These are phyloP conservation scores for Capsella rubella DNA, from an alignment of 441 rosid species.

Conservation along the genomic window DNA sequence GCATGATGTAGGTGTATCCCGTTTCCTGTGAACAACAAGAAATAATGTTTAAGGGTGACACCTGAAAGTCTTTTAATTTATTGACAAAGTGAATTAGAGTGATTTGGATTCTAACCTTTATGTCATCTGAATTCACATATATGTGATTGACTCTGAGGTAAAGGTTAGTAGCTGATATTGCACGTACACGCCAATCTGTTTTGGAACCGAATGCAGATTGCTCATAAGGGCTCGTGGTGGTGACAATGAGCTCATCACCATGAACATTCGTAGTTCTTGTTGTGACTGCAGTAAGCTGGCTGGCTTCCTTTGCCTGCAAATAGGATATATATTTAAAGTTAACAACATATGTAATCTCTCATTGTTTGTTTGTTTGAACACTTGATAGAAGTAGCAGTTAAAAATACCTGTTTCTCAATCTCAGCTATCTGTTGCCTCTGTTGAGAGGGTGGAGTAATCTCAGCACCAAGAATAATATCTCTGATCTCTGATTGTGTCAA, in stretches of 20 bases:
- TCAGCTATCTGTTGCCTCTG: conserved; percentile 99
- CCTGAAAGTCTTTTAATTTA: neutral
- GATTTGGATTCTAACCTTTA: conserved; percentile 57
- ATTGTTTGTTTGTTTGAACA: neutral
- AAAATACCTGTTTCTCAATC: conserved; percentile 71
- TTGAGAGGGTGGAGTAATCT: conserved; percentile 99
- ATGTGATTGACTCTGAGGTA: conserved; percentile 95
- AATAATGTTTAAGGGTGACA: neutral
- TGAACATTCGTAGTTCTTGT: conserved; percentile 92
- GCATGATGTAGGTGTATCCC: conserved; percentile 96
- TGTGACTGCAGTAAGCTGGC: conserved; percentile 95
- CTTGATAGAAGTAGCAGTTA: neutral
- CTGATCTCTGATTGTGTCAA: conserved; percentile 98
- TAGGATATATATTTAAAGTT: neutral
- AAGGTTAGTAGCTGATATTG: conserved; percentile 97
- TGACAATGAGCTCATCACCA: conserved; percentile 92
- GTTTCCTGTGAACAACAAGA: conserved; percentile 49
- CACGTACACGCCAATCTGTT: conserved; percentile 99
- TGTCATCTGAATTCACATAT: conserved; percentile 96
- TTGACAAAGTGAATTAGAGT: neutral
- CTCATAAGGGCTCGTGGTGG: conserved; percentile 94
- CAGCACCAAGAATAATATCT: conserved; percentile 99
- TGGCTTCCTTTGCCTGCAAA: conserved; percentile 93
- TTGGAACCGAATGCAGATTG: conserved; percentile 92
- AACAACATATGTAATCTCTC: neutral